Percentiles rank a stretch among this genome's conserved stretches.
Conservation (phyloP, 2,329 filamentous ascomycete genomes). For the Rutstroemia sp. region DNA sequence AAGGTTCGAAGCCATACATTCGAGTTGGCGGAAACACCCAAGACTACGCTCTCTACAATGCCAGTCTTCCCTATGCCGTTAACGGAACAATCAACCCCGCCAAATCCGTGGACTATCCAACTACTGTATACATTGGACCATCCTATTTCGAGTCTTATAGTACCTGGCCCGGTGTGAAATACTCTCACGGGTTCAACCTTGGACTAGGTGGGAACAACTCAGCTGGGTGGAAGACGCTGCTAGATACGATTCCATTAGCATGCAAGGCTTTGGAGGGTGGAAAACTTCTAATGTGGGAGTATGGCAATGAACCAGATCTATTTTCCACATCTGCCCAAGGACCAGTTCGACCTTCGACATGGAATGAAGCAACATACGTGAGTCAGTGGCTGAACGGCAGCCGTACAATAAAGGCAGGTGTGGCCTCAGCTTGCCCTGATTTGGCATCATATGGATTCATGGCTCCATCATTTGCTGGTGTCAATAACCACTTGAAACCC, state of each 20-base stretch:
- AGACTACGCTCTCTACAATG: slow-evolving; percentile 55
- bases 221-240: slow-evolving; percentile 42
- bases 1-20: slow-evolving; percentile 51
- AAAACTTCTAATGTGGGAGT: slow-evolving; percentile 50
- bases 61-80: slow-evolving; percentile 40
- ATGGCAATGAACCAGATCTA: slow-evolving; percentile 59
- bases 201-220: slow-evolving; percentile 43
- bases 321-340: slow-evolving; percentile 46
- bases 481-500: slow-evolving; percentile 42
- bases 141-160: slow-evolving; percentile 56
- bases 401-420: slow-evolving; percentile 37
- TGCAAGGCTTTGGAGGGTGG: slow-evolving; percentile 47
- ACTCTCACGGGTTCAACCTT: slow-evolving; percentile 55
- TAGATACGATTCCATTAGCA: slow-evolving; percentile 46
- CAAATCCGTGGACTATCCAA: slow-evolving; percentile 51
- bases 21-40: slow-evolving; percentile 62
- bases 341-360: slow-evolving; percentile 42
- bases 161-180: slow-evolving; percentile 48
- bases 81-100: slow-evolving; percentile 44
- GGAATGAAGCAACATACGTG: slow-evolving; percentile 49
- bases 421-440: slow-evolving; percentile 44
- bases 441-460: slow-evolving; percentile 43
- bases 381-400: slow-evolving; percentile 51
- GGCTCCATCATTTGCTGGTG: slow-evolving; percentile 51
- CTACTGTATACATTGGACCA: slow-evolving; percentile 51